Percentiles rank a stretch among this genome's conserved stretches.
These are phyloP conservation scores for Pyrenula aspistea DNA, from an alignment of 495 filamentous ascomycete species.

Conservation along the genomic window DNA sequence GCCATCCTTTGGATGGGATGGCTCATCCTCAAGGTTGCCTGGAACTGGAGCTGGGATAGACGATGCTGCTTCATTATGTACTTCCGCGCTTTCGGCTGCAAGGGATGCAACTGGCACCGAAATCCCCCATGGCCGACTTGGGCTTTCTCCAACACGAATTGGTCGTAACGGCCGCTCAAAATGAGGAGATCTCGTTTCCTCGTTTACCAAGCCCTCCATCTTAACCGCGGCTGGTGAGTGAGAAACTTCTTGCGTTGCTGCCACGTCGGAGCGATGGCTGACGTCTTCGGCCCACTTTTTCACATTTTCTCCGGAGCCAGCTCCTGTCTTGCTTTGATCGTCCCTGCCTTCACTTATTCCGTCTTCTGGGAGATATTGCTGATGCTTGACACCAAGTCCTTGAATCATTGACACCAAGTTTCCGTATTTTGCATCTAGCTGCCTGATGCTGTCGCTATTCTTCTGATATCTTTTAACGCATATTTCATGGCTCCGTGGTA, in stretches of 20 bases:
- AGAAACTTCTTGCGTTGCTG: conserved; percentile 14
- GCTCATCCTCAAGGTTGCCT: background rate
- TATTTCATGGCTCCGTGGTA: conserved; percentile 80
- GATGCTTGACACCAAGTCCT: conserved; percentile 70
- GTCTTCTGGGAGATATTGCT: conserved; percentile 59
- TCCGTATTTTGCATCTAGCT: conserved; percentile 85
- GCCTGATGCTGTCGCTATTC: conserved; percentile 67
- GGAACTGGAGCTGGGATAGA: background rate
- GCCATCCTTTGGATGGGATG: background rate
- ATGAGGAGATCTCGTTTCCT: conserved; percentile 38
- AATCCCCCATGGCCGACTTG: conserved; percentile 85
- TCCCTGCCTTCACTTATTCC: conserved; percentile 31
- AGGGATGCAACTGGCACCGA: conserved; percentile 50
- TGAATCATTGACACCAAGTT: conserved; percentile 83
- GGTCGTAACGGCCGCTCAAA: conserved; percentile 77
- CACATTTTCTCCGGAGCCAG: conserved; percentile 46
- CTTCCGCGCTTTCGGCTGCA: background rate
- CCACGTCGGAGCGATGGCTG: conserved; percentile 26
- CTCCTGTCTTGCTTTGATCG: conserved; percentile 27
- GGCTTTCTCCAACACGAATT: conserved; percentile 76
- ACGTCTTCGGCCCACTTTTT: conserved; percentile 73
- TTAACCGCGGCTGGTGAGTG: background rate
- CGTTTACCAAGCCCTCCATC: conserved; percentile 8
- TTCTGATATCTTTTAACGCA: conserved; percentile 79
- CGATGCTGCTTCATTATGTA: background rate